phyloP scores from a whole-genome alignment of 2,329 filamentous ascomycete species.

The Colletotrichum paranaense region DNA sequence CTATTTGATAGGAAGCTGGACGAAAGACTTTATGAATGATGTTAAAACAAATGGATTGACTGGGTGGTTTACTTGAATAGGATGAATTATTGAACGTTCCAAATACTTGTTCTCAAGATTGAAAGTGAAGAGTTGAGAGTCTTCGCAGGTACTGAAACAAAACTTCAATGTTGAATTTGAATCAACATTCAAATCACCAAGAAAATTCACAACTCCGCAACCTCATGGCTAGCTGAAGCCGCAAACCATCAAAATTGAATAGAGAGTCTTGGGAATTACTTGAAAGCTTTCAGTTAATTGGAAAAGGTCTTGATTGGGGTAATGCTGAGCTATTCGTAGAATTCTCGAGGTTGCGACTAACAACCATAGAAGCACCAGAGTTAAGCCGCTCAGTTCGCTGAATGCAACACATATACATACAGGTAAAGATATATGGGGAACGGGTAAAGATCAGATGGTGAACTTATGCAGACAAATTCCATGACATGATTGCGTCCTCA shows the following conservation, averaged over 20 bases:
- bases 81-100: not conserved
- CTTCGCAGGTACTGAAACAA: rapidly evolving
- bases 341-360: not conserved
- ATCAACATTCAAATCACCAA: not conserved
- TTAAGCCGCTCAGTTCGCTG: not conserved
- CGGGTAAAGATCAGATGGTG: no score
- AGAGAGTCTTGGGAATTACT: not conserved
- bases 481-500: not conserved
- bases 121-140: rapidly evolving
- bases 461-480: not conserved
- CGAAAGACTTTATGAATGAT: not conserved
- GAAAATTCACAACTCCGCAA: not conserved
- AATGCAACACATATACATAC: not conserved
- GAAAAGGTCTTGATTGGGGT: not conserved
- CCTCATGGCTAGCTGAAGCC: rapidly evolving
- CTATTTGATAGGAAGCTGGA: no score
- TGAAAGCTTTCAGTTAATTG: not conserved
- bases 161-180: not conserved
- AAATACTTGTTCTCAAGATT: rapidly evolving
- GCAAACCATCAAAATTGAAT: rapidly evolving
- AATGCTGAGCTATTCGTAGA: not conserved
- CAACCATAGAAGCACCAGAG: not conserved
- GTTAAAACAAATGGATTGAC: not conserved
- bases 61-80: not conserved
- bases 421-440: not conserved